Conservation (phyloP, 805 yeast genomes). For the Suhomyces sp. region DNA sequence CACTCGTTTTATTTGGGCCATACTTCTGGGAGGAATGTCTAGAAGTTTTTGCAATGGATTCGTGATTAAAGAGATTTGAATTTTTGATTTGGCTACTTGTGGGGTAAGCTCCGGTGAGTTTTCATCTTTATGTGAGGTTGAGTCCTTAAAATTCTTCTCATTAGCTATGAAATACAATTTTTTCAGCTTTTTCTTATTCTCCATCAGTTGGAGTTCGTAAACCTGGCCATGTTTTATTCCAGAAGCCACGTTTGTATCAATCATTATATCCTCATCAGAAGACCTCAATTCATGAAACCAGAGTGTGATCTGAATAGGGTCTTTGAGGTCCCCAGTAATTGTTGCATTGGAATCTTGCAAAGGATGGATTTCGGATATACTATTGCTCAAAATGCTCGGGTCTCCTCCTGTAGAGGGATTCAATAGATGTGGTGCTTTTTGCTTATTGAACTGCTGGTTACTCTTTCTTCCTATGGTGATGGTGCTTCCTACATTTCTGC, state of each 20-base stretch:
- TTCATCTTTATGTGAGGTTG: conserved; percentile 6
- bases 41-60: conserved; percentile 60
- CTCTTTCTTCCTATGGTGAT: conserved; percentile 20
- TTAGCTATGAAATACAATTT: conserved; percentile 46
- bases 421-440: no score
- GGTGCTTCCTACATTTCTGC: conserved; percentile 22
- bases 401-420: not conserved
- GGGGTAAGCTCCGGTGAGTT: conserved; percentile 7
- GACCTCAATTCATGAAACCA: conserved; percentile 71
- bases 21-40: conserved; percentile 66
- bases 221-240: conserved; percentile 66
- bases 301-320: conserved; percentile 43
- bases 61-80: conserved; percentile 55
- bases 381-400: not conserved
- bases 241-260: conserved; percentile 54
- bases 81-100: conserved; percentile 21
- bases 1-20: conserved; percentile 54
- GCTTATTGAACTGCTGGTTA: not conserved
- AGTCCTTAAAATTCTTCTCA: conserved; percentile 22
- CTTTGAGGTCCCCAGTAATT: conserved; percentile 2
- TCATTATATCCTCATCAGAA: conserved; percentile 56
- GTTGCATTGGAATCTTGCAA: not conserved
- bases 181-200: conserved; percentile 24
- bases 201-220: conserved; percentile 62
- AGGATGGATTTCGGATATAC: not conserved